Conservation (phyloP, 768 basidiomycete genomes). For the Leccinum broughii region DNA sequence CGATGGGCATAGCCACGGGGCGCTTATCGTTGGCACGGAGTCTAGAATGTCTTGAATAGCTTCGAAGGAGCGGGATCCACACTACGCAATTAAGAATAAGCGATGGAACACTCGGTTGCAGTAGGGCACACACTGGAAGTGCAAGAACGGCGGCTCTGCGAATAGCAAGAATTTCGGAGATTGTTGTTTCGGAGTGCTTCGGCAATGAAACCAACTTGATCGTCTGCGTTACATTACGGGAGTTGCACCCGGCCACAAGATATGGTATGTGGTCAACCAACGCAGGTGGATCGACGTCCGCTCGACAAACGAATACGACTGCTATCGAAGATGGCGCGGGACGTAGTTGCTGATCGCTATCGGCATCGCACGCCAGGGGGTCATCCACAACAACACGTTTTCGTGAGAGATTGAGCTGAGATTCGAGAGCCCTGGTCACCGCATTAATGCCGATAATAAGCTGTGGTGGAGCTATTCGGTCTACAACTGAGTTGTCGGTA, state of each 20-base stretch:
- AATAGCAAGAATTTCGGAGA: slow-evolving; percentile 66
- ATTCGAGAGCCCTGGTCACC: slow-evolving; percentile 74
- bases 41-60: slow-evolving; percentile 42
- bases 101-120: not conserved
- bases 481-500: not conserved
- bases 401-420: slow-evolving; percentile 42
- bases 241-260: slow-evolving; percentile 77
- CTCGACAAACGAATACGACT: slow-evolving; percentile 67
- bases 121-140: slow-evolving; percentile 54
- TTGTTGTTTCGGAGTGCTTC: slow-evolving; percentile 57
- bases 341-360: not conserved
- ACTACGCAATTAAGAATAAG: slow-evolving; percentile 31
- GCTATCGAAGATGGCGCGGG: slow-evolving; percentile 17
- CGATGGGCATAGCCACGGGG: slow-evolving; percentile 59
- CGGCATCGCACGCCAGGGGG: not conserved
- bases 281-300: slow-evolving; percentile 71
- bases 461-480: slow-evolving; percentile 32
- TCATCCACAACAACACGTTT: slow-evolving; percentile 9
- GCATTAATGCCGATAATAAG: slow-evolving; percentile 73
- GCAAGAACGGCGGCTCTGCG: slow-evolving; percentile 66
- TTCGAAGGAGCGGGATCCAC: slow-evolving; percentile 40
- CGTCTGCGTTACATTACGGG: slow-evolving; percentile 33
- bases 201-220: slow-evolving; percentile 67
- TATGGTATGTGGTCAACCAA: slow-evolving; percentile 76
- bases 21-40: slow-evolving; percentile 54